A percentile compares a stretch with the other conserved stretches of the same genome.
These are phyloP conservation scores for Amniculicola lignicola DNA, from an alignment of 495 filamentous ascomycete genomes.

Conservation along the genomic window DNA sequence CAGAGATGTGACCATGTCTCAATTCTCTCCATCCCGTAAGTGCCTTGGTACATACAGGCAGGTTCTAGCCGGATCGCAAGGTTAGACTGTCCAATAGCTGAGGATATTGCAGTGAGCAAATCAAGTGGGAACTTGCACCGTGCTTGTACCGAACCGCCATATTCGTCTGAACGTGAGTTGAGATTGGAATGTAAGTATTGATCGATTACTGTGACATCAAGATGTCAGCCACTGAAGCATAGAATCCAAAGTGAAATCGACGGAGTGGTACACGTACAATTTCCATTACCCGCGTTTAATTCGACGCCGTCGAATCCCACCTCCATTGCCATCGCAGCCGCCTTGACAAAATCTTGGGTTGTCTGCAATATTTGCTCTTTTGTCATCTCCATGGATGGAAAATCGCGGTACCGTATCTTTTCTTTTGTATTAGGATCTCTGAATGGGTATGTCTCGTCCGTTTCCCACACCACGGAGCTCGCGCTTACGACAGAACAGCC, in stretches of 20 bases:
- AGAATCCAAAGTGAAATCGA: no score
- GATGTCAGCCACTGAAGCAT: no score
- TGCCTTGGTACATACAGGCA: not conserved
- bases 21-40: not conserved
- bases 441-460: not conserved
- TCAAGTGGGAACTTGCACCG: not conserved
- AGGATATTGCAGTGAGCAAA: not conserved
- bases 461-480: not conserved
- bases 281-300: not conserved
- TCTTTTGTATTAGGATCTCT: not conserved
- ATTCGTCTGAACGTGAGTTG: not conserved
- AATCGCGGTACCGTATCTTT: not conserved
- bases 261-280: not conserved
- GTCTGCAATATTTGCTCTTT: not conserved
- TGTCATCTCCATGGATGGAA: not conserved
- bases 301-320: not conserved
- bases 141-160: not conserved
- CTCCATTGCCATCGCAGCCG: not conserved
- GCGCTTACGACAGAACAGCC: not conserved
- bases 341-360: not conserved
- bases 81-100: not conserved
- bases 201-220: not conserved
- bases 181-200: not conserved
- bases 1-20: not conserved
- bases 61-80: not conserved